phyloP scores from a whole-genome alignment of 371 early-diverging fungal species.

The Mucor mucedo region DNA sequence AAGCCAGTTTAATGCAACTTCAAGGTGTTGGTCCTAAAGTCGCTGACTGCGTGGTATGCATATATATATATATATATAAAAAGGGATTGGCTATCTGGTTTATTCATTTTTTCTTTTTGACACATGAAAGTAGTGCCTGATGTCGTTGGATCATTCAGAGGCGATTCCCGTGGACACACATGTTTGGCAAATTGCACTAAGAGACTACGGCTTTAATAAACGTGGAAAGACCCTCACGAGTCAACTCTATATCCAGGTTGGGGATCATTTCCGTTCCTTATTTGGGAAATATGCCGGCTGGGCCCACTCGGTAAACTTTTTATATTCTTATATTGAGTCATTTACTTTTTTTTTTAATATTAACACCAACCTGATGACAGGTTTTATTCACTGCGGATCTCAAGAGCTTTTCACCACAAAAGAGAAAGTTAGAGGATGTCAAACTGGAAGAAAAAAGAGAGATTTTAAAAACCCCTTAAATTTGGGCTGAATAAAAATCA shows the following conservation, averaged over 20 bases:
- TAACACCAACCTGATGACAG: constrained; percentile 11
- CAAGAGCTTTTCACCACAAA: constrained; percentile 29
- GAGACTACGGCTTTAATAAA: constrained; percentile 75
- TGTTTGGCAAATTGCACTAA: constrained; percentile 85
- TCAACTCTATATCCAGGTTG: constrained; percentile 73
- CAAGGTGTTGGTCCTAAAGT: constrained; percentile 93
- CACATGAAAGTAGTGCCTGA: constrained; percentile 58
- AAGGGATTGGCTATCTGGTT: too few species aligned
- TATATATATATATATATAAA: too few species aligned
- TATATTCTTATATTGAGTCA: background rate
- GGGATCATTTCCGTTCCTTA: constrained; percentile 71
- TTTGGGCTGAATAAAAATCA: background rate
- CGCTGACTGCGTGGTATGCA: constrained; percentile 89
- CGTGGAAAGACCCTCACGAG: constrained; percentile 68
- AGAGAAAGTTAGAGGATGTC: background rate
- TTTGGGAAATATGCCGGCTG: constrained; percentile 92
- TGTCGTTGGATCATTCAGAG: constrained; percentile 79
- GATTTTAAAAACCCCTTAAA: background rate
- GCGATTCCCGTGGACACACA: constrained; percentile 97
- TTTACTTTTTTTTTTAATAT: too few species aligned
- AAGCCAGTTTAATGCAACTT: constrained; percentile 65
- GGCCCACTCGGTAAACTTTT: constrained; percentile 81
- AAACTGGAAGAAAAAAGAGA: constrained; percentile 2
- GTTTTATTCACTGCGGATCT: constrained; percentile 64
- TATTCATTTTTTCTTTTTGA: background rate